Percentiles rank a stretch among this genome's conserved stretches.
Conservation (phyloP, 2,329 filamentous ascomycete species). For the Biscogniauxia mediterranea region DNA sequence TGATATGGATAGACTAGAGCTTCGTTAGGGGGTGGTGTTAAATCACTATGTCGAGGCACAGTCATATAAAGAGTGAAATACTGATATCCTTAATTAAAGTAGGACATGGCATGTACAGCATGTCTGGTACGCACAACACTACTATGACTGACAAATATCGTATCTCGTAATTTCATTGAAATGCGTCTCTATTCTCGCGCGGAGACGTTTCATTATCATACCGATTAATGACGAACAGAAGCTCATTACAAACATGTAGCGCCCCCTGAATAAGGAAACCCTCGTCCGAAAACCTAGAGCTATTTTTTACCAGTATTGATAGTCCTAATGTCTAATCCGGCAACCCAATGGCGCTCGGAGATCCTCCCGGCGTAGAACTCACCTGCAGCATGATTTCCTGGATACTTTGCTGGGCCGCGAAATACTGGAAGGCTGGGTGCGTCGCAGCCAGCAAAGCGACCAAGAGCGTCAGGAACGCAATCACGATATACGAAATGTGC, state of each 20-base stretch:
- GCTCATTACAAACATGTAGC: not conserved
- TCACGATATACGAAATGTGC: slow-evolving; percentile 16
- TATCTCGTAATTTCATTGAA: too few species aligned
- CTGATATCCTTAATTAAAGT: too few species aligned
- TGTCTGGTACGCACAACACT: too few species aligned
- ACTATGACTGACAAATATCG: too few species aligned
- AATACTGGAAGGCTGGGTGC: slow-evolving; percentile 25
- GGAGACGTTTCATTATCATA: not conserved
- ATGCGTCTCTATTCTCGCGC: too few species aligned
- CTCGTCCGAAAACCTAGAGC: not conserved
- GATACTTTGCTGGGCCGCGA: slow-evolving; percentile 23
- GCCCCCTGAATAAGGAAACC: not conserved
- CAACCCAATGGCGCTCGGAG: slow-evolving; percentile 7
- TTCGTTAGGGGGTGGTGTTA: too few species aligned
- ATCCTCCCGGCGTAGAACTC: slow-evolving; percentile 10
- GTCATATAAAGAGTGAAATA: too few species aligned
- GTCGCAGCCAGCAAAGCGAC: slow-evolving; percentile 26
- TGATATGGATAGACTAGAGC: not conserved
- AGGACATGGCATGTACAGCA: too few species aligned
- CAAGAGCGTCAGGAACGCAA: slow-evolving; percentile 13
- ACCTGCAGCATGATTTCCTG: slow-evolving; percentile 20
- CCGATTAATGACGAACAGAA: not conserved
- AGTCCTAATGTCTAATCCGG: not conserved
- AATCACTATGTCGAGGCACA: too few species aligned
- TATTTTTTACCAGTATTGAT: not conserved